Evolutionary conservation across 371 early-diverging fungal genomes (phyloP), one percentile per base, ranked within the genome.

Genomic region (Mucor mucedo): DNA sequence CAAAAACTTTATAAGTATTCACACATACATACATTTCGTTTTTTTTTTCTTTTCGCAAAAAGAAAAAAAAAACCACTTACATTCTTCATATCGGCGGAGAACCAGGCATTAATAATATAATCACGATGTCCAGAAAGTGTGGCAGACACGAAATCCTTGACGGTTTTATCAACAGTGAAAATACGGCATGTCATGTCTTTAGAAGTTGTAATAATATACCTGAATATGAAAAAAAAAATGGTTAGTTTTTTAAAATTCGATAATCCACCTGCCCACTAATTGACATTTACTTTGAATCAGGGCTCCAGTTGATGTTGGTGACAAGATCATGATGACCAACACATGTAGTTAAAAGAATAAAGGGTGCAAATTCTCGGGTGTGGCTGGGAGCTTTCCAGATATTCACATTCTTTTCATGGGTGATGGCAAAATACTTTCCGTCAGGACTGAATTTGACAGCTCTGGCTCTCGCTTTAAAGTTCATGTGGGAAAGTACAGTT

Each of bases 381-480:
- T 88, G 90, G 44, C 94, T 93, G 16, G 99, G 99, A 30, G 97
- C 89, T 76, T 87, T 84, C 98, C 98, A 98, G n/a, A 98, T 73
- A 69, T 97, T 91, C 38, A 96, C 79, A 32, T 84, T 80, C 64
- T 91, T 92, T 67, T 92, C 97, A 49, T 89, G 79, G 2, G 96
- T 90, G 4, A 95, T 91, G 0, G 95, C 98, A 73, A 99, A 86
- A 65, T 74, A 90, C 60, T 85, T 84, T 45, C 92, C 92, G 66
- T 93, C 87, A 14, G 93, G 93, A 62, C 87, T 87, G 73, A 91
- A 98, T 73, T 91, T 82, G 45, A 94, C 83, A 56, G 91, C 93
- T 55, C 79, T 79, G 47, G 97, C 93, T 50, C 83, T 85, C 14
- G 71, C 83, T 64, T 93, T 93, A 65, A 98, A 95, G 76, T 93